phyloP scores from a whole-genome alignment of 2,329 filamentous ascomycete genomes.

The Penicillium janthinellum region DNA sequence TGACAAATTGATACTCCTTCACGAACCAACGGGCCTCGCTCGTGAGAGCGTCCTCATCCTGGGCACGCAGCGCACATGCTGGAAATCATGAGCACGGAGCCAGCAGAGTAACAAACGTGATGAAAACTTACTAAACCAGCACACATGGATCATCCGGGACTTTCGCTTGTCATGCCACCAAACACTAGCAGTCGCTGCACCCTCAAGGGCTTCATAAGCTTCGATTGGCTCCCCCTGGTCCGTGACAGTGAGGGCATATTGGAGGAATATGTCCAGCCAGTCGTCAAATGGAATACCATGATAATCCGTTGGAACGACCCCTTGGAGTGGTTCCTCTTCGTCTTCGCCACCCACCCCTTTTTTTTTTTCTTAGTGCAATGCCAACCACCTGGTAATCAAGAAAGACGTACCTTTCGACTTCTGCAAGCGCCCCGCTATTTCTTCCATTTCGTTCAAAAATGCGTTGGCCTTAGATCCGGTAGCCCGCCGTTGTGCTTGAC shows the following conservation, averaged over 20 bases:
- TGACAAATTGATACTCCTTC: conserved; percentile 75
- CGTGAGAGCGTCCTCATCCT: conserved; percentile 75
- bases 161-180: conserved; percentile 72
- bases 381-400: too few species aligned
- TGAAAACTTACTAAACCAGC: conserved; percentile 66
- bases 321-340: conserved; percentile 30
- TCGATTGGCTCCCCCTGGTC: conserved; percentile 66
- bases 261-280: conserved; percentile 89
- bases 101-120: neutral
- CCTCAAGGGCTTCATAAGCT: conserved; percentile 78
- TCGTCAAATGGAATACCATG: conserved; percentile 77
- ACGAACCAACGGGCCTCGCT: conserved; percentile 80
- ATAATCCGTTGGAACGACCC: conserved; percentile 58
- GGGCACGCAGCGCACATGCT: conserved; percentile 80
- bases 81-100: conserved; percentile 17
- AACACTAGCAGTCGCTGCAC: conserved; percentile 76
- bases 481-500: conserved; percentile 42
- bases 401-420: conserved; percentile 41
- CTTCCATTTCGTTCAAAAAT: conserved; percentile 46
- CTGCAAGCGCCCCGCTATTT: conserved; percentile 49
- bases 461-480: conserved; percentile 38
- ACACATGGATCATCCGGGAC: conserved; percentile 72
- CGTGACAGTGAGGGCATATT: conserved; percentile 78
- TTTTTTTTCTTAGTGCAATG: conserved; percentile 15
- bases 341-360: conserved; percentile 19